Conservation (phyloP, 2,329 filamentous ascomycete genomes). For the Pseudocercospora macadamiae region DNA sequence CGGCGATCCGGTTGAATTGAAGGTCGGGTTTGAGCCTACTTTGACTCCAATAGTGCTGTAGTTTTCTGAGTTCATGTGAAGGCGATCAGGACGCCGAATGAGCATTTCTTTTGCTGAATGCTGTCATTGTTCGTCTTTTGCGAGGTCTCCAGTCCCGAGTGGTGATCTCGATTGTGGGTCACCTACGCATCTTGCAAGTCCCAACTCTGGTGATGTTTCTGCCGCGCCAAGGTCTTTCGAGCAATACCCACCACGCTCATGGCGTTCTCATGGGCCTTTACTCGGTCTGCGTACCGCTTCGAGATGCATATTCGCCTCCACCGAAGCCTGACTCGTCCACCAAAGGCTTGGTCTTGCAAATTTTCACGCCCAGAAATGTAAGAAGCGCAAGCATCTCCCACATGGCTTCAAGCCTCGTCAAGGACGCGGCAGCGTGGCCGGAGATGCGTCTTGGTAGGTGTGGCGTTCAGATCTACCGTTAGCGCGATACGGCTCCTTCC, state of each 20-base stretch:
- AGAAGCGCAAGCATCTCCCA: not conserved
- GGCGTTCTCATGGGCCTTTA: not conserved
- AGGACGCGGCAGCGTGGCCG: not conserved
- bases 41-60: no score
- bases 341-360: not conserved
- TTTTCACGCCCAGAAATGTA: constrained; percentile 1
- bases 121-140: no score
- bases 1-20: no score
- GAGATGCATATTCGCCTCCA: not conserved
- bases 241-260: no score
- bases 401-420: constrained; percentile 1
- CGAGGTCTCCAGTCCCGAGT: not conserved
- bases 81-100: not conserved
- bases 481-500: not conserved
- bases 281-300: not conserved
- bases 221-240: not conserved
- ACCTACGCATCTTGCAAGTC: not conserved
- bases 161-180: not conserved
- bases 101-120: not conserved
- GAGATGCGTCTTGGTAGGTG: not conserved
- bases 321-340: not conserved
- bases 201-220: not conserved
- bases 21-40: no score
- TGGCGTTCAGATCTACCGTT: not conserved
- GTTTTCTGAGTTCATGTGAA: not conserved